Evolutionary conservation across 306 rosid species (phyloP), one percentile per base, ranked within the genome.

Genomic region (Adenanthera pavonina): DNA sequence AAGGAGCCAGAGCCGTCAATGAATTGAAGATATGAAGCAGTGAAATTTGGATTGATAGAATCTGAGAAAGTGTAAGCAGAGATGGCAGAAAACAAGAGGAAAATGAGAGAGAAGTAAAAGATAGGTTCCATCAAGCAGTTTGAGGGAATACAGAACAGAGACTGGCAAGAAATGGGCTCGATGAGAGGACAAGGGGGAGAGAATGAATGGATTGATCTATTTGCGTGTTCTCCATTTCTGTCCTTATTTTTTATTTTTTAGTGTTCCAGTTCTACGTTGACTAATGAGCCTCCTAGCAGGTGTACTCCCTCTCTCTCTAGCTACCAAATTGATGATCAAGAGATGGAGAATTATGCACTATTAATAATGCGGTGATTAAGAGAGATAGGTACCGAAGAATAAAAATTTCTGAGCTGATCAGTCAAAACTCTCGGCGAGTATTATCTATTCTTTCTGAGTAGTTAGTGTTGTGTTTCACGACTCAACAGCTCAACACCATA

Each of bases 1-100:
- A 95, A 95, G 76, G 92, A 75, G 59, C 99, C 97, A 7, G 38
- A 14, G 33, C 47, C 59, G n/a, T 82, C 88, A 30, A 91, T 85
- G 80, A 87, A 85, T 7, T 77, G 25, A 62, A 87, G 75, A 85
- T 88, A 66, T 12, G 99, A 83, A 70, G 92, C 94, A 2, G 89
- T 72, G 83, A 95, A 89, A 81, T 88, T 79, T 20, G 94, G 89
- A 46, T 46, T 62, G 83, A 95, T 77, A 47, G 81, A 84, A 35
- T 87, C 97, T 5, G 78, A 70, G 78, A 57, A 87, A 36, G 85
- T 68, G 60, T 4, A 46, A 75, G 87, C 86, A 3, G 92, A 90
- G 43, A 76, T 85, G 61, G 78, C 53, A 69, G 88, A 41, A 33
- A 78, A 84, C 36, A 91, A 52, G 40, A 84, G 71, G 73, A 84